Evolutionary conservation across 164 flowering plant genomes (phyloP).

Genomic region (Stephania cephalantha): DNA sequence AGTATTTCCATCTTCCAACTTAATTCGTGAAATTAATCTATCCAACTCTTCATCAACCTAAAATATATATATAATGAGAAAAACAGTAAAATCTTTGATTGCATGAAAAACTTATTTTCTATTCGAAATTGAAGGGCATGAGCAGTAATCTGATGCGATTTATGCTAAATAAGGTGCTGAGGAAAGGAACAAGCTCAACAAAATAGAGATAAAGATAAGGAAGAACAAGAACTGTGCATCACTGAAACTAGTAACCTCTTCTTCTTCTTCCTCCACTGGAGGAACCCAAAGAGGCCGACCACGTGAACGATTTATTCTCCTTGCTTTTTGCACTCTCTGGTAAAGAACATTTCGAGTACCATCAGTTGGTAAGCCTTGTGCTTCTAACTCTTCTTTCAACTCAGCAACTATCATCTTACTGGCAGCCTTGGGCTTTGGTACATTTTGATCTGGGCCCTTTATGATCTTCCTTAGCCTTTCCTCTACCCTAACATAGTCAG

Average conservation of each 20-base stretch:
- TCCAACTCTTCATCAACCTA: slow-evolving; percentile 94
- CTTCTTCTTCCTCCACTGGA: slow-evolving; percentile 90
- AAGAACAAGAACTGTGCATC: background rate
- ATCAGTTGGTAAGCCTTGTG: slow-evolving; percentile 89
- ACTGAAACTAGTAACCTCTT: slow-evolving; percentile 45
- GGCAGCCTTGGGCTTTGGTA: slow-evolving; percentile 94
- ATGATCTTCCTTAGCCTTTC: slow-evolving; percentile 71
- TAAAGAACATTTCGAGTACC: slow-evolving; percentile 96
- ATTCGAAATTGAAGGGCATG: slow-evolving; percentile 1
- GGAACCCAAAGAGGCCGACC: slow-evolving; percentile 99
- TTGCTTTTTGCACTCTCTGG: slow-evolving; percentile 96
- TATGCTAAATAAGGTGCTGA: background rate
- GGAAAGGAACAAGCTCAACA: background rate
- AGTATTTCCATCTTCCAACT: slow-evolving; percentile 81
- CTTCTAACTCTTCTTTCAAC: slow-evolving; percentile 89
- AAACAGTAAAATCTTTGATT: background rate
- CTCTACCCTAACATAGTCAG: slow-evolving; percentile 69
- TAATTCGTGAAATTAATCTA: slow-evolving; percentile 77
- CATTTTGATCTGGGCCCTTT: slow-evolving; percentile 78
- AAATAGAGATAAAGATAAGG: background rate
- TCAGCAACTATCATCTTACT: slow-evolving; percentile 94
- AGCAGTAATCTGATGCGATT: background rate
- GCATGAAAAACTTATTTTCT: background rate
- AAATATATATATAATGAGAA: slow-evolving; percentile 3
- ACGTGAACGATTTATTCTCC: slow-evolving; percentile 95